These are phyloP conservation scores for Fraxinus platypoda DNA, from an alignment of 305 asterid genomes.

Conservation along the genomic window DNA sequence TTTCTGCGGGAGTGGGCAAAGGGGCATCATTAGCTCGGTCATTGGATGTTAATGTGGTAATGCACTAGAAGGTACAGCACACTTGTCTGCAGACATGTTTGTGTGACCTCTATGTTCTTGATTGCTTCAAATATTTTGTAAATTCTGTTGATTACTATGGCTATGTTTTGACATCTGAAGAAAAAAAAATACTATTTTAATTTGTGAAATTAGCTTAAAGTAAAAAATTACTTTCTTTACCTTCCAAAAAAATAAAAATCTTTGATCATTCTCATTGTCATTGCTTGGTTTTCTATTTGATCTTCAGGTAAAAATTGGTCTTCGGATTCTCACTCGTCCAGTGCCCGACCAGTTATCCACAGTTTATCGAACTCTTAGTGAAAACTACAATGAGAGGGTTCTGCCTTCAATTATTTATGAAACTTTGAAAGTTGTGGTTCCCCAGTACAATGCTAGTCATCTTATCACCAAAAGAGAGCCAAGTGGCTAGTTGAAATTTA, in stretches of 20 bases:
- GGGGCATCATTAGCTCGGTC: background rate
- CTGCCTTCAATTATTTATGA: slow-evolving; percentile 52
- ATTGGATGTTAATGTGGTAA: background rate
- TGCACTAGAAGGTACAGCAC: background rate
- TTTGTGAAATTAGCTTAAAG: background rate
- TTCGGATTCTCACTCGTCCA: slow-evolving; percentile 41
- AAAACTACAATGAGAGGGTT: slow-evolving; percentile 44
- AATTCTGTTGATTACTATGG: background rate
- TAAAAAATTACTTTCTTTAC: background rate
- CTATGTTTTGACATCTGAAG: background rate
- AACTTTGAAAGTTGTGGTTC: slow-evolving; percentile 46
- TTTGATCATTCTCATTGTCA: too few species aligned
- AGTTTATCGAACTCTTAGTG: slow-evolving; percentile 43
- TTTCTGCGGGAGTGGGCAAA: background rate
- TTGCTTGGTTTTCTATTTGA: background rate
- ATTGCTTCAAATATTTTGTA: background rate
- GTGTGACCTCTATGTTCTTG: background rate
- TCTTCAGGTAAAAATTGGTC: slow-evolving; percentile 36
- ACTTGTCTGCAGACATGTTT: background rate
- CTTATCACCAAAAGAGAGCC: slow-evolving; percentile 52
- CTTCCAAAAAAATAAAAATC: too few species aligned
- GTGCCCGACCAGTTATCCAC: slow-evolving; percentile 36
- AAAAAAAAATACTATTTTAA: background rate
- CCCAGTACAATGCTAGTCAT: slow-evolving; percentile 53
- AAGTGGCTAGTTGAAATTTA: background rate